Conservation (phyloP, 441 rosid species). For the Corymbia calophylla region DNA sequence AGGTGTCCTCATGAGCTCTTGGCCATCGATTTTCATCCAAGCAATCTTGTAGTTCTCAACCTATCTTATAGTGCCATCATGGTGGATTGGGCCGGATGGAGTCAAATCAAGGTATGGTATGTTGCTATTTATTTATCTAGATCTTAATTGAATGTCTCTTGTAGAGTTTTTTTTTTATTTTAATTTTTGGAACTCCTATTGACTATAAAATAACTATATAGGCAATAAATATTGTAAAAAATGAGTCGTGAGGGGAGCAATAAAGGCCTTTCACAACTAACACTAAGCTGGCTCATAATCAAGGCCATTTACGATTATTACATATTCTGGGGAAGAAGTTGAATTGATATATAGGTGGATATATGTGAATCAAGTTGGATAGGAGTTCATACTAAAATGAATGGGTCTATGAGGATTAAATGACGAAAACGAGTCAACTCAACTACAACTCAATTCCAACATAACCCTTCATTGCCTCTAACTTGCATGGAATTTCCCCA, state of each 20-base stretch:
- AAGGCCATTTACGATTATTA: fast-evolving
- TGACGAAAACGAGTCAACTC: too few species aligned
- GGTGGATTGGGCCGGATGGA: neutral
- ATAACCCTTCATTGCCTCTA: too few species aligned
- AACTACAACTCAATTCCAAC: too few species aligned
- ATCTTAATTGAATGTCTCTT: neutral
- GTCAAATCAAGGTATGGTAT: neutral
- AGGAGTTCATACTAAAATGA: neutral
- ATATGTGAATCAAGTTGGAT: neutral
- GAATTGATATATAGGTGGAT: neutral
- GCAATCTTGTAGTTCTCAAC: neutral
- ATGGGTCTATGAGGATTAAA: neutral
- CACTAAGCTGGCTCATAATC: neutral
- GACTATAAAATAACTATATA: neutral
- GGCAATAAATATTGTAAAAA: neutral
- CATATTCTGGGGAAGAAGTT: neutral
- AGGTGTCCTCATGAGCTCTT: neutral
- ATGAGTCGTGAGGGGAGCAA: neutral
- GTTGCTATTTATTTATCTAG: neutral
- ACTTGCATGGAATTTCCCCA: too few species aligned
- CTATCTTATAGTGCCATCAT: neutral
- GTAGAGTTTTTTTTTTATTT: neutral
- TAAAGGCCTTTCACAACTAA: neutral
- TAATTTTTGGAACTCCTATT: neutral
- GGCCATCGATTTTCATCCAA: neutral